Conservation (phyloP, 2,329 filamentous ascomycete genomes). For the Akanthomyces dipterigenus region DNA sequence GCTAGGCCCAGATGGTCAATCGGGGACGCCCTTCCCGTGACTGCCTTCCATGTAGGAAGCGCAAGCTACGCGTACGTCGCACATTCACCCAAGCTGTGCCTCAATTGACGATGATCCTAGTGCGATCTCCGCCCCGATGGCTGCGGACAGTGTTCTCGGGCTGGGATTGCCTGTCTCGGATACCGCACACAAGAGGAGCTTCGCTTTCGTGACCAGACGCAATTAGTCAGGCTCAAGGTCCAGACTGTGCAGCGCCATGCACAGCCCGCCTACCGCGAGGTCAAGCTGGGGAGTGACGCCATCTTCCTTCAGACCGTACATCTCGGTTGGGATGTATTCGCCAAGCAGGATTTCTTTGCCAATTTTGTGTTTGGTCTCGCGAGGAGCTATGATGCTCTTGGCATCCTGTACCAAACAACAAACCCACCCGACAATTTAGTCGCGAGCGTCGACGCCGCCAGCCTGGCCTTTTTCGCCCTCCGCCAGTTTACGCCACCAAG, state of each 20-base stretch:
- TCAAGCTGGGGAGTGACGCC: neutral
- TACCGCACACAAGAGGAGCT: conserved; percentile 20
- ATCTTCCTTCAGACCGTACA: conserved; percentile 3
- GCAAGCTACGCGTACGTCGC: conserved; percentile 18
- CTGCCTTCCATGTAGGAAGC: conserved; percentile 19
- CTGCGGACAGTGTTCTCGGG: conserved; percentile 21
- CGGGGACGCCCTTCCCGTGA: conserved; percentile 18
- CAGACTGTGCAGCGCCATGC: neutral
- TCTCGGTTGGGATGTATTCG: conserved; percentile 15
- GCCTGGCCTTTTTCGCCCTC: conserved; percentile 17
- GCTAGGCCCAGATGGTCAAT: conserved; percentile 19
- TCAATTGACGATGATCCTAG: conserved; percentile 7
- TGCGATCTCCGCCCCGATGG: conserved; percentile 17
- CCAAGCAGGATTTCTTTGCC: conserved; percentile 19
- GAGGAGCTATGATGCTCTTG: conserved; percentile 16
- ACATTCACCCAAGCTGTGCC: neutral
- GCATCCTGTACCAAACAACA: conserved; percentile 14
- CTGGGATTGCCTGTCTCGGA: conserved; percentile 19
- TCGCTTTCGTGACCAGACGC: conserved; percentile 20
- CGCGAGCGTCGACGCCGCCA: conserved; percentile 20
- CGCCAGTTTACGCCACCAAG: neutral
- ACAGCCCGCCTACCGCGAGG: neutral
- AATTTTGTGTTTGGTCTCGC: conserved; percentile 19
- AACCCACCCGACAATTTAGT: conserved; percentile 13
- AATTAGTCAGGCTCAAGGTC: conserved; percentile 14